phyloP scores from a whole-genome alignment of 1,284 basidiomycete species.

The Butyriboletus appendiculatus region DNA sequence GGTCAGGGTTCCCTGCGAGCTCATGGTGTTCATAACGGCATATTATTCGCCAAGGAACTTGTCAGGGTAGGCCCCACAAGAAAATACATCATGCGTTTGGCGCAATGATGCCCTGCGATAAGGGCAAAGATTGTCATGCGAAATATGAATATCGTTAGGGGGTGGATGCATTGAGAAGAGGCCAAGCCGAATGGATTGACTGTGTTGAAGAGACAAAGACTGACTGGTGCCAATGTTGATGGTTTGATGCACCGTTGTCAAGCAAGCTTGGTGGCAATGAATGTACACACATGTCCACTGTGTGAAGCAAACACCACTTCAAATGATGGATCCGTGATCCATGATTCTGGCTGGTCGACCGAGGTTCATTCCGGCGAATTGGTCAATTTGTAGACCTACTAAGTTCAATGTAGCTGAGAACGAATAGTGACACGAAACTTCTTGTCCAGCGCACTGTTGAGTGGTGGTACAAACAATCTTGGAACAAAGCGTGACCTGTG shows the following conservation, averaged over 20 bases:
- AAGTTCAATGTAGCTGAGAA: conserved; percentile 9
- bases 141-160: no score
- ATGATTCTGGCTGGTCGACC: not conserved
- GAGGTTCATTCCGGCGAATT: conserved; percentile 3
- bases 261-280: not conserved
- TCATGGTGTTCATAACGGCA: conserved; percentile 16
- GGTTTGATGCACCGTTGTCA: not conserved
- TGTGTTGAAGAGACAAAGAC: not conserved
- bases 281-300: not conserved
- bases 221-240: not conserved
- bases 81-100: not conserved
- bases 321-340: not conserved
- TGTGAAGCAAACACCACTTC: not conserved
- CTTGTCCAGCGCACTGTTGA: not conserved
- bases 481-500: not conserved
- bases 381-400: not conserved
- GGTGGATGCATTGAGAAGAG: not conserved
- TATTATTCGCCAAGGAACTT: not conserved
- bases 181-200: not conserved
- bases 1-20: conserved; percentile 24
- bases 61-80: conserved; percentile 3
- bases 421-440: not conserved
- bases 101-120: not conserved
- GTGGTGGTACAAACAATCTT: not conserved
- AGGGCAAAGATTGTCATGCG: not conserved